Evolutionary conservation across 1,284 basidiomycete species (phyloP).

Genomic region (Mycosarcoma mackinlayi): DNA sequence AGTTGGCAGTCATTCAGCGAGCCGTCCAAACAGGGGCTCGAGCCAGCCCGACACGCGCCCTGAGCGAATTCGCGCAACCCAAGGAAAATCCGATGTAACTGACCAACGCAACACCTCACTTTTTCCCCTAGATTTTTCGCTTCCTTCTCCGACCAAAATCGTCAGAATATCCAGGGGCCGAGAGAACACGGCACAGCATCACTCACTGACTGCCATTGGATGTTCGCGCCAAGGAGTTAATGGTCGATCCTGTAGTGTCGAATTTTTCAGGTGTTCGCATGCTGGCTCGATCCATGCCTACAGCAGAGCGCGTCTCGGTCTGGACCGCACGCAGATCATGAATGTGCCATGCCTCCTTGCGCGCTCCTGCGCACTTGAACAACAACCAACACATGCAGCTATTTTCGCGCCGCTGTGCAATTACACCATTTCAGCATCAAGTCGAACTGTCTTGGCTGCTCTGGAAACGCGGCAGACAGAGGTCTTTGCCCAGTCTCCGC

Average conservation of each 20-base stretch:
- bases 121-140: constrained; percentile 20
- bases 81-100: constrained; percentile 5
- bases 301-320: constrained; percentile 23
- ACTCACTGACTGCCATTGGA: no score
- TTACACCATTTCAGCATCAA: constrained; percentile 29
- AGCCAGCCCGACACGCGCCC: constrained; percentile 10
- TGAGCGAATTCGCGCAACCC: constrained; percentile 27
- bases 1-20: constrained; percentile 20
- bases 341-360: no score
- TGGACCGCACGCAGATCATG: constrained; percentile 19
- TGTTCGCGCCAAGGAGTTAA: no score
- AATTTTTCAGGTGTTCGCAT: background rate
- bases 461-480: background rate
- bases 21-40: constrained; percentile 36
- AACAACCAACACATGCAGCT: constrained; percentile 11
- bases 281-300: constrained; percentile 13
- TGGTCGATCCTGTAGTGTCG: background rate
- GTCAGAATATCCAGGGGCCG: no score
- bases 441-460: background rate
- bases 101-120: constrained; percentile 44
- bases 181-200: no score
- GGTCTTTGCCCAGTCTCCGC: no score
- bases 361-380: no score
- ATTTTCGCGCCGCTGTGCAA: constrained; percentile 12
- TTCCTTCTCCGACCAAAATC: no score